A percentile compares a stretch with the other conserved stretches of the same genome.
These are phyloP conservation scores for Geotrichum citri-aurantii DNA, from an alignment of 1,139 yeast species.

Conservation along the genomic window DNA sequence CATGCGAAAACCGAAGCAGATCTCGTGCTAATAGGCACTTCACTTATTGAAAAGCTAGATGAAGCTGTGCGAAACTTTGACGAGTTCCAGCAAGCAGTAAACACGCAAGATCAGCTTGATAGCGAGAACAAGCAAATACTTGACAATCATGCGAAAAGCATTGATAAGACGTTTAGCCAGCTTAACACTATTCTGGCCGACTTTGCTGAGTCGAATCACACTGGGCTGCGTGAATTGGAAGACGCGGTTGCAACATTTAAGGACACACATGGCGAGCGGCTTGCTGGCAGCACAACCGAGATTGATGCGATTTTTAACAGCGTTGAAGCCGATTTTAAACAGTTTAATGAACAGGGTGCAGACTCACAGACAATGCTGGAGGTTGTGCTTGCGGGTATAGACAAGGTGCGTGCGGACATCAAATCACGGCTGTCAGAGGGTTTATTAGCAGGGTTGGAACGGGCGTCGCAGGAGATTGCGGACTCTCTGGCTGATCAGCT, in stretches of 20 bases:
- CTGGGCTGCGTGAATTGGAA: slow-evolving; percentile 6
- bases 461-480: slow-evolving; percentile 21
- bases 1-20: slow-evolving; percentile 33
- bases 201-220: slow-evolving; percentile 5
- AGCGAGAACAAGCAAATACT: slow-evolving; percentile 21
- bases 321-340: slow-evolving; percentile 17
- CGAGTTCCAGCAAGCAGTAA: slow-evolving; percentile 26
- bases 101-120: slow-evolving; percentile 22
- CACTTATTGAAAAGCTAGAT: slow-evolving; percentile 28
- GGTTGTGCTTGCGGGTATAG: slow-evolving; percentile 22
- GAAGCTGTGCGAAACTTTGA: slow-evolving; percentile 28
- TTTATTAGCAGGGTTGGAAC: slow-evolving; percentile 19
- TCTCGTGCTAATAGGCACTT: slow-evolving; percentile 29
- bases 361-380: slow-evolving; percentile 21
- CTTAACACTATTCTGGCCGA: slow-evolving; percentile 19
- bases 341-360: slow-evolving; percentile 16
- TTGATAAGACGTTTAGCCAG: slow-evolving; percentile 11
- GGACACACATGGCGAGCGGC: slow-evolving; percentile 19
- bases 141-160: slow-evolving; percentile 16
- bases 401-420: slow-evolving; percentile 23
- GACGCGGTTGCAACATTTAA: slow-evolving; percentile 14
- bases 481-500: slow-evolving; percentile 1
- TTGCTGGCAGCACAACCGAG: slow-evolving; percentile 19
- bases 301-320: slow-evolving; percentile 19
- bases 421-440: slow-evolving; percentile 23